Percentiles rank a stretch among this genome's conserved stretches.
Evolutionary conservation across 352 stramenopile species (phyloP).

Genomic region (Phytophthora pinifolia): DNA sequence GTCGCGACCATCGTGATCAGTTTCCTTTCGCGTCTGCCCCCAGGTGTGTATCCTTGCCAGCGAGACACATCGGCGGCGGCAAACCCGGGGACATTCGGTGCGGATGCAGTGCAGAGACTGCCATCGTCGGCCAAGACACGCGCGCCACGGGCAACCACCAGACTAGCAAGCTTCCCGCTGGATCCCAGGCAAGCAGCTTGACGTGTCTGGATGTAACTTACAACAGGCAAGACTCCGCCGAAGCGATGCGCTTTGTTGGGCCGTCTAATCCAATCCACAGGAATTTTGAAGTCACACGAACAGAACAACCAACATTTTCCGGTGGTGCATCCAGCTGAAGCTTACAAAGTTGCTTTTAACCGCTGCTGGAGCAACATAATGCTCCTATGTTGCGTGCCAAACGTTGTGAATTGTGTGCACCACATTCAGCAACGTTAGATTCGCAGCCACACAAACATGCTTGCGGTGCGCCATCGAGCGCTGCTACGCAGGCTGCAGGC

Average conservation of each 20-base stretch:
- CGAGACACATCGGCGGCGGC: conserved; percentile 18
- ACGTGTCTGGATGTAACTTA: no score
- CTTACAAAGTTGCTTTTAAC: no score
- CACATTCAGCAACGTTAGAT: conserved; percentile 3
- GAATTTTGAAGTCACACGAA: no score
- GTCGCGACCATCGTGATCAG: conserved; percentile 25
- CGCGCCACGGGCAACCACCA: conserved; percentile 13
- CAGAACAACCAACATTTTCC: no score
- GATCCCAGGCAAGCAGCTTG: no score
- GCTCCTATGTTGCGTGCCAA: background rate
- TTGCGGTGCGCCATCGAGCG: conserved; percentile 16
- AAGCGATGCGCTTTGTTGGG: no score
- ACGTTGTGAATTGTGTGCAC: background rate
- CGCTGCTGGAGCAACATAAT: no score
- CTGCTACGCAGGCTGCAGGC: conserved; percentile 7
- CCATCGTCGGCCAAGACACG: conserved; percentile 21
- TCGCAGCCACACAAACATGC: conserved; percentile 25
- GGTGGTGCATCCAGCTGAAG: background rate
- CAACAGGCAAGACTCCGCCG: no score
- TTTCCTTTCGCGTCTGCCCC: conserved; percentile 24
- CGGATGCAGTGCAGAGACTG: conserved; percentile 27
- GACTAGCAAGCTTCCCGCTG: conserved; percentile 5
- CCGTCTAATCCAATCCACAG: no score
- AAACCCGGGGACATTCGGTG: no score
- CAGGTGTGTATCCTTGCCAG: conserved; percentile 13